These are phyloP conservation scores for Adansonia madagascariensis DNA, from an alignment of 441 rosid species.

Conservation along the genomic window DNA sequence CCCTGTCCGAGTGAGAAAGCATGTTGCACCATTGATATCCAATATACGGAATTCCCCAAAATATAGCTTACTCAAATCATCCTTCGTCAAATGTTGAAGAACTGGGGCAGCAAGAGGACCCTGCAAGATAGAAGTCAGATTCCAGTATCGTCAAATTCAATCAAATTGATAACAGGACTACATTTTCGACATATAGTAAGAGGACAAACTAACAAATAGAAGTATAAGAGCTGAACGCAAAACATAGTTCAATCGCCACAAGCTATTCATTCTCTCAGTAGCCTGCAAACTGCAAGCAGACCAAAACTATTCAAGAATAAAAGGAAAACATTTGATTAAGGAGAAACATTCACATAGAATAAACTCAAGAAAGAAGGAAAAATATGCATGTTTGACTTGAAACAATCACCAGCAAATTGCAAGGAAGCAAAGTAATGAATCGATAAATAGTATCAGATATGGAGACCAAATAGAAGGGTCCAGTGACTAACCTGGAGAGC, in stretches of 20 bases:
- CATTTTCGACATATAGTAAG: not conserved
- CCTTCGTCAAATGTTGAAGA: conserved; percentile 87
- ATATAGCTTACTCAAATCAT: conserved; percentile 84
- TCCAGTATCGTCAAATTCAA: not conserved
- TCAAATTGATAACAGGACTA: not conserved
- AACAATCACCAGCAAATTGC: conserved; percentile 1
- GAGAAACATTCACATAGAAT: not conserved
- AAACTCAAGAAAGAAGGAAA: not conserved
- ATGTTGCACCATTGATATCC: conserved; percentile 77
- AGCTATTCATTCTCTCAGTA: not conserved
- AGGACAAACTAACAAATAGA: conserved; percentile 12
- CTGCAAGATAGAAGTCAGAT: conserved; percentile 39
- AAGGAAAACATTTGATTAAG: not conserved
- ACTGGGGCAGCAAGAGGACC: conserved; percentile 94
- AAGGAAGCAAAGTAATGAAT: conserved; percentile 11
- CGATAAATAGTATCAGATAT: not conserved
- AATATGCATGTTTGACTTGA: not conserved
- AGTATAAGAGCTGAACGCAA: not conserved
- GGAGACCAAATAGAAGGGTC: not conserved
- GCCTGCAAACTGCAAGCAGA: not conserved
- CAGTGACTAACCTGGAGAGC: conserved; percentile 75
- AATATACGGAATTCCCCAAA: conserved; percentile 83
- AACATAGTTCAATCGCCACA: conserved; percentile 6
- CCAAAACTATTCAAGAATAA: not conserved
- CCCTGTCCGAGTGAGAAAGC: conserved; percentile 97